Percentiles rank a stretch among this genome's conserved stretches.
phyloP scores from a whole-genome alignment of 768 basidiomycete species.

The Lactarius quietus region DNA sequence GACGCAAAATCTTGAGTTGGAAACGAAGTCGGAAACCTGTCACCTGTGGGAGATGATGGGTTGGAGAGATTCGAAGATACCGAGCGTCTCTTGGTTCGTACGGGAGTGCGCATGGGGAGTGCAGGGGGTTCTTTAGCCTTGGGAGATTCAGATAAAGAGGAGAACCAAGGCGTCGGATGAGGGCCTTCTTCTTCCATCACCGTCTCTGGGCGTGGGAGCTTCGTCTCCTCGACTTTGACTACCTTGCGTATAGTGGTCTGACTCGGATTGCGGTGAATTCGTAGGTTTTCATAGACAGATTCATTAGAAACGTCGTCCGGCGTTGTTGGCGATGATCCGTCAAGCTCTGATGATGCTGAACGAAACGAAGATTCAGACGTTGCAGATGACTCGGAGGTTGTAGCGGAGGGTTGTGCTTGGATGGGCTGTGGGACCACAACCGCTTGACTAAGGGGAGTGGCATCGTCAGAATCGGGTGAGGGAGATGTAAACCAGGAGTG shows the following conservation, averaged over 20 bases:
- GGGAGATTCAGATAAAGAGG: slow-evolving; percentile 31
- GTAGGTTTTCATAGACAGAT: slow-evolving; percentile 27
- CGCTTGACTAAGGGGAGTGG: slow-evolving; percentile 27
- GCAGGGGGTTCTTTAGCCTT: slow-evolving; percentile 46
- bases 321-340: slow-evolving; percentile 51
- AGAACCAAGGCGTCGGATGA: slow-evolving; percentile 25
- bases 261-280: slow-evolving; percentile 51
- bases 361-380: slow-evolving; percentile 45
- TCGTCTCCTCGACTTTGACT: slow-evolving; percentile 30
- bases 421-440: slow-evolving; percentile 33
- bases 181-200: slow-evolving; percentile 50
- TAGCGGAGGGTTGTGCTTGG: slow-evolving; percentile 32
- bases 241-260: slow-evolving; percentile 56
- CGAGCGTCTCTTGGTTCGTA: slow-evolving; percentile 91
- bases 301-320: slow-evolving; percentile 43
- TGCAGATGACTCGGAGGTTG: slow-evolving; percentile 41
- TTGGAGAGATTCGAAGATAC: slow-evolving; percentile 85
- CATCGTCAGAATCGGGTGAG: slow-evolving; percentile 24
- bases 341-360: slow-evolving; percentile 27
- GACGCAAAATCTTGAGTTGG: slow-evolving; percentile 56
- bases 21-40: slow-evolving; percentile 33
- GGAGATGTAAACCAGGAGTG: slow-evolving; percentile 77
- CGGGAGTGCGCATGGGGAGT: slow-evolving; percentile 80
- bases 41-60: slow-evolving; percentile 45
- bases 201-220: slow-evolving; percentile 43